Conservation (phyloP, 108 stramenopile species). For the Fragilariopsis cylindrus region DNA sequence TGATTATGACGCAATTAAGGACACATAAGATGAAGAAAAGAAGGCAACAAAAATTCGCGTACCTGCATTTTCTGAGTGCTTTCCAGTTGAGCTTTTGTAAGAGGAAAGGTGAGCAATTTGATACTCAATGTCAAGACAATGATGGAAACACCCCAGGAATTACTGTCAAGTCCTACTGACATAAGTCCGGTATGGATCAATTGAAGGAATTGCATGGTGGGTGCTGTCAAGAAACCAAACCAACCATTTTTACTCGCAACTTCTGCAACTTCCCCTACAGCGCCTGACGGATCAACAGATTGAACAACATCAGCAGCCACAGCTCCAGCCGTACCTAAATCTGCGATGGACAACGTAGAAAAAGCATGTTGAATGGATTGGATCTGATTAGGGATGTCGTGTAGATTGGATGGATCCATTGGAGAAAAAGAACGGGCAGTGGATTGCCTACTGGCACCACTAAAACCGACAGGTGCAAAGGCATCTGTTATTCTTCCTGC, state of each 20-base stretch:
- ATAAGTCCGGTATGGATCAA: slow-evolving; percentile 63
- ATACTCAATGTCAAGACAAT: slow-evolving; percentile 89
- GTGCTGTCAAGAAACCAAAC: slow-evolving; percentile 86
- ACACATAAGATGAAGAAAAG: background rate
- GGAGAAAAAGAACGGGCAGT: slow-evolving; percentile 41
- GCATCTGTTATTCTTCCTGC: slow-evolving; percentile 23
- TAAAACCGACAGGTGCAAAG: slow-evolving; percentile 48
- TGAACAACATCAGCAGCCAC: slow-evolving; percentile 41
- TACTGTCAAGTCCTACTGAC: slow-evolving; percentile 58
- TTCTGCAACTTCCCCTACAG: slow-evolving; percentile 23
- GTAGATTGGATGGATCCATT: slow-evolving; percentile 53
- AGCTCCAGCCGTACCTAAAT: slow-evolving; percentile 37
- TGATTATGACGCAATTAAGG: background rate
- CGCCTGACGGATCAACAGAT: slow-evolving; percentile 28
- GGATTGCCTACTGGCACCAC: background rate
- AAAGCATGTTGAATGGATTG: slow-evolving; percentile 58
- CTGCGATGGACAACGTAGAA: slow-evolving; percentile 59
- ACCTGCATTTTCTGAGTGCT: slow-evolving; percentile 96
- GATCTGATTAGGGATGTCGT: slow-evolving; percentile 50
- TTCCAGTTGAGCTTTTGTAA: slow-evolving; percentile 90
- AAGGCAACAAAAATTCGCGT: slow-evolving; percentile 14
- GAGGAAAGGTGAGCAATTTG: slow-evolving; percentile 89
- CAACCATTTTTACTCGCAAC: slow-evolving; percentile 75
- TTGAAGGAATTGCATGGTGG: slow-evolving; percentile 64
- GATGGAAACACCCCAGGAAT: slow-evolving; percentile 93